A percentile compares a stretch with the other conserved stretches of the same genome.
Conservation (phyloP, 805 yeast genomes). For the Pichia nakasei region DNA sequence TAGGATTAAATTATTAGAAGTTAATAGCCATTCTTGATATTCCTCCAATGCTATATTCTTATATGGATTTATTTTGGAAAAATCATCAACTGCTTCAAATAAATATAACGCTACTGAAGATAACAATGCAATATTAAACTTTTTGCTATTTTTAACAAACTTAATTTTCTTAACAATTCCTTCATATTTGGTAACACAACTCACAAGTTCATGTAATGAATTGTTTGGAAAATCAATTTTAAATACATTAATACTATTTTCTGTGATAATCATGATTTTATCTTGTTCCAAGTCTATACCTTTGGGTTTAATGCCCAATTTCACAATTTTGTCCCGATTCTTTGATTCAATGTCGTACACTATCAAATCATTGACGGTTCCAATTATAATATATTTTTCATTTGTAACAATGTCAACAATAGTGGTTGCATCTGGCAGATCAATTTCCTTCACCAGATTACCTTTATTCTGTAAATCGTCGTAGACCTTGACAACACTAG, state of each 20-base stretch:
- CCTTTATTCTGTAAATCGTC: constrained; percentile 7
- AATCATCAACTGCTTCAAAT: constrained; percentile 8
- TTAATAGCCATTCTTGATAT: constrained; percentile 16
- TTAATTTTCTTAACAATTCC: constrained; percentile 14
- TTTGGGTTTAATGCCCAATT: not conserved
- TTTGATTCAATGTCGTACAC: constrained; percentile 7
- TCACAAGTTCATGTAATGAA: constrained; percentile 9
- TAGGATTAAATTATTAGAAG: constrained; percentile 15
- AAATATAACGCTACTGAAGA: constrained; percentile 18
- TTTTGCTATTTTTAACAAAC: constrained; percentile 10
- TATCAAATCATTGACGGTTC: constrained; percentile 10
- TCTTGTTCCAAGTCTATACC: constrained; percentile 10
- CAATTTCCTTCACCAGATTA: not conserved
- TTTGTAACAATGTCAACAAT: constrained; percentile 15
- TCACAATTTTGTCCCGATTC: not conserved
- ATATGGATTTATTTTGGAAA: not conserved
- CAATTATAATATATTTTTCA: constrained; percentile 11
- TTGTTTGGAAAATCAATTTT: constrained; percentile 11
- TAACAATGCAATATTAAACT: constrained; percentile 18
- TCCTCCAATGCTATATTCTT: constrained; percentile 14
- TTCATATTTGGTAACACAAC: constrained; percentile 10
- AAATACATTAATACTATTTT: constrained; percentile 13
- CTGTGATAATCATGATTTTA: constrained; percentile 13
- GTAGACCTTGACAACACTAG: constrained; percentile 17
- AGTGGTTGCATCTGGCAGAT: constrained; percentile 3